A percentile compares a stretch with the other conserved stretches of the same genome.
These are phyloP conservation scores for Rhodotorula diobovata DNA, from an alignment of 768 basidiomycete species.

Conservation along the genomic window DNA sequence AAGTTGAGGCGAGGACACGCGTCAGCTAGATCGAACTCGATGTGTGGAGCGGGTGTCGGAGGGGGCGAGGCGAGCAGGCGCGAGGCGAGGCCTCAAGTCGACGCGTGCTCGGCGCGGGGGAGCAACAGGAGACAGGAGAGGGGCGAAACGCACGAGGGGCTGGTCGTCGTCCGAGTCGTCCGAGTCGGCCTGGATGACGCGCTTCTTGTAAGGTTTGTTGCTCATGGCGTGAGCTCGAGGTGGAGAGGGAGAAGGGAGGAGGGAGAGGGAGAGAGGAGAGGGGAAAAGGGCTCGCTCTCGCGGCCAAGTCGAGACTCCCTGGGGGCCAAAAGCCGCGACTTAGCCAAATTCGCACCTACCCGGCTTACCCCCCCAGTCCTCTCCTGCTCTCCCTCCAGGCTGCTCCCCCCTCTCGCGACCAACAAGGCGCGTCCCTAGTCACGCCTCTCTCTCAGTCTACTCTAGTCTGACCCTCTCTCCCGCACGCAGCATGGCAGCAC, in stretches of 20 bases:
- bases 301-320: neutral
- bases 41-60: neutral
- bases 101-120: neutral
- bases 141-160: constrained; percentile 28
- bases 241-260: neutral
- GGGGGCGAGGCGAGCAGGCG: too few relatives aligned
- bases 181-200: constrained; percentile 33
- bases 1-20: neutral
- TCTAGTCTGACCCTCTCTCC: neutral
- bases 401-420: neutral
- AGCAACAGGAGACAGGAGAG: too few relatives aligned
- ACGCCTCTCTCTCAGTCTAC: neutral
- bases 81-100: neutral
- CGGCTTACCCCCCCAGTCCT: too few relatives aligned
- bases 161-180: constrained; percentile 24
- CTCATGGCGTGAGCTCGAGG: neutral
- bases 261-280: constrained; percentile 1
- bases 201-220: constrained; percentile 38
- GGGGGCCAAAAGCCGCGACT: neutral
- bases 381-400: too few relatives aligned
- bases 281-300: neutral
- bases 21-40: neutral
- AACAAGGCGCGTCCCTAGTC: neutral
- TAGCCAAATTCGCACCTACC: neutral
- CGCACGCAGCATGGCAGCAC: constrained; percentile 8